Evolutionary conservation across 306 rosid species (phyloP), one percentile per base, ranked within the genome.

Genomic region (Pyrus pyrifolia): DNA sequence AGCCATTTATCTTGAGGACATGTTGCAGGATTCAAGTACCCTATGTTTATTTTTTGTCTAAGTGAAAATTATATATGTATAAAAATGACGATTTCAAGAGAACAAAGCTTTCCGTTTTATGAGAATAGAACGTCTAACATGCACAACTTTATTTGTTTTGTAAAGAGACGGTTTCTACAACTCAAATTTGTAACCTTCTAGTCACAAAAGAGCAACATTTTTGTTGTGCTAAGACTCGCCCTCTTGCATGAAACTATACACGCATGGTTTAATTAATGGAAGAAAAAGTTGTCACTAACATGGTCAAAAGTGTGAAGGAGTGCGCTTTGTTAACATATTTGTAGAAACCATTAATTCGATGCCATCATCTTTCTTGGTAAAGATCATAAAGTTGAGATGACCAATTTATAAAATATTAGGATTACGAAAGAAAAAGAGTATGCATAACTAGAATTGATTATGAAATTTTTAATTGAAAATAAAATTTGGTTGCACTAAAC

Each of bases 281-380:
- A 52, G 23, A 77, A 60, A 45, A 60, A 78, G 31, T 77, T 3
- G 76, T 74, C 84, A 82, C 86, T 74, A 82, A 78, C 78, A 4
- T 45, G 65, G 81, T 76, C 80, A 80, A 80, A 82, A 73, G 76
- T 78, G 52, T 61, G 14, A 2, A 72, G 59, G 61, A 80, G 78
- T 81, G 78, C 60, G 73, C 49, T 35, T 71, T 58, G 70, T 44
- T 70, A 81, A 55, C 78, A 23, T 79, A 76, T 49, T 79, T 57
- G 44, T 30, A 67, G 51, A 76, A 55, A 49, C 75, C 78, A 78
- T 73, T 70, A 53, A 80, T 79, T 71, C 78, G 84, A 82, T 79
- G 53, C 86, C 85, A 63, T 75, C 18, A 45, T 21, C 70, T 70
- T 80, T 80, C 78, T 58, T 35, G 45, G 63, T 11, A 67, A 73